Evolutionary conservation across 768 basidiomycete species (phyloP).

Genomic region (Paxillus ammoniavirescens): DNA sequence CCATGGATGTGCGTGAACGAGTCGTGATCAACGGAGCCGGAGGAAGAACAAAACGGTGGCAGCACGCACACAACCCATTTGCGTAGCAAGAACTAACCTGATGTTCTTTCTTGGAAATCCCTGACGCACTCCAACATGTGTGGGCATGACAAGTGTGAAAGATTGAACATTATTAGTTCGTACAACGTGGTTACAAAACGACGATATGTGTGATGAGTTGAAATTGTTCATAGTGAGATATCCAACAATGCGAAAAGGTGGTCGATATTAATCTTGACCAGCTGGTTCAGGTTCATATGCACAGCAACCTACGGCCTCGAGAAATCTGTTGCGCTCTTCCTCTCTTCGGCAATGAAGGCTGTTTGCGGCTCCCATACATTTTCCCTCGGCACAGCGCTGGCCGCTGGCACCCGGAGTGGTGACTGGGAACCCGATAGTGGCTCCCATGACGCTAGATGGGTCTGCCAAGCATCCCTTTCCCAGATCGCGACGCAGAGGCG

Average conservation of each 20-base stretch:
- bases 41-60: too few relatives aligned
- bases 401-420: slow-evolving; percentile 10
- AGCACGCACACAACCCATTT: too few relatives aligned
- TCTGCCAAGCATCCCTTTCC: slow-evolving; percentile 20
- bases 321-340: slow-evolving; percentile 42
- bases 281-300: slow-evolving; percentile 40
- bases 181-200: slow-evolving; percentile 11
- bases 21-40: too few relatives aligned
- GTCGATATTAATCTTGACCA: background rate
- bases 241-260: background rate
- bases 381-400: slow-evolving; percentile 33
- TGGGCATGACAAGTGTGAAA: too few relatives aligned
- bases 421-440: slow-evolving; percentile 10
- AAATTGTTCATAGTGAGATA: background rate
- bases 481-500: slow-evolving; percentile 26
- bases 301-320: slow-evolving; percentile 44
- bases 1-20: too few relatives aligned
- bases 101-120: too few relatives aligned
- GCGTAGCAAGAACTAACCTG: too few relatives aligned
- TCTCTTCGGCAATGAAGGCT: slow-evolving; percentile 41
- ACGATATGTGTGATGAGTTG: background rate
- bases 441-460: slow-evolving; percentile 15
- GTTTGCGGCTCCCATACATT: slow-evolving; percentile 39
- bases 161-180: background rate
- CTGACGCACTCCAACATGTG: too few relatives aligned